Conservation (phyloP, 192 early-diverging fungal genomes). For the Chytriomyces sp. region DNA sequence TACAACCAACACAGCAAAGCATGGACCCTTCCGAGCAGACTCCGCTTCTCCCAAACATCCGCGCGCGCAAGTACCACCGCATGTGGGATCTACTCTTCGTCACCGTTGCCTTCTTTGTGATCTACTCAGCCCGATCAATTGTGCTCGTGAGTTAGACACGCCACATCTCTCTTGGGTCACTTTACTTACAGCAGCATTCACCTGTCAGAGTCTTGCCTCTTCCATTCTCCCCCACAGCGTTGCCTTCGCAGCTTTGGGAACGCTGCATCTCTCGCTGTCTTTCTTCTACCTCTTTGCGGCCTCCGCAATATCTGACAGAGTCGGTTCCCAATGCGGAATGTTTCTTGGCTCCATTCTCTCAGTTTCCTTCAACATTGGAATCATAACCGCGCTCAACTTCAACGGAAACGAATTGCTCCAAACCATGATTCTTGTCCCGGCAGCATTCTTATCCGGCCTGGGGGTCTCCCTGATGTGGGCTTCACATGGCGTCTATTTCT, state of each 20-base stretch:
- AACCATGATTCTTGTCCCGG: neutral
- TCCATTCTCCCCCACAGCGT: conserved; percentile 2
- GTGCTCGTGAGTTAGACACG: too few relatives aligned
- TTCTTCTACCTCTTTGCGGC: conserved; percentile 19
- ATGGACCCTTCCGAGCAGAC: too few relatives aligned
- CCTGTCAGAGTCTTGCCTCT: neutral
- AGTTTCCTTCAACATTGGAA: conserved; percentile 4
- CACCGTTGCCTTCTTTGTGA: too few relatives aligned
- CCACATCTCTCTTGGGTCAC: too few relatives aligned
- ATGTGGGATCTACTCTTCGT: too few relatives aligned
- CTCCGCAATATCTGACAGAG: conserved; percentile 3
- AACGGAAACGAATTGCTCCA: neutral
- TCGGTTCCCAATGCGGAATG: neutral
- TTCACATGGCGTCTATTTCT: conserved; percentile 21
- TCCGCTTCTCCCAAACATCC: too few relatives aligned
- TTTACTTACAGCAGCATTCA: too few relatives aligned
- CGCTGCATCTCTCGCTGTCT: conserved; percentile 17
- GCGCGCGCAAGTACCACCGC: too few relatives aligned
- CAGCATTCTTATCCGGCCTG: neutral
- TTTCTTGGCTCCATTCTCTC: conserved; percentile 8
- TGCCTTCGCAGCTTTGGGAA: conserved; percentile 2
- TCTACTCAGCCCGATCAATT: too few relatives aligned
- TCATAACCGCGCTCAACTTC: neutral
- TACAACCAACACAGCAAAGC: too few relatives aligned
- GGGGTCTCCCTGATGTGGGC: neutral